Base-by-base conservation (phyloP, 345 rosid genomes). In the Gossypium thurberi region DNA sequence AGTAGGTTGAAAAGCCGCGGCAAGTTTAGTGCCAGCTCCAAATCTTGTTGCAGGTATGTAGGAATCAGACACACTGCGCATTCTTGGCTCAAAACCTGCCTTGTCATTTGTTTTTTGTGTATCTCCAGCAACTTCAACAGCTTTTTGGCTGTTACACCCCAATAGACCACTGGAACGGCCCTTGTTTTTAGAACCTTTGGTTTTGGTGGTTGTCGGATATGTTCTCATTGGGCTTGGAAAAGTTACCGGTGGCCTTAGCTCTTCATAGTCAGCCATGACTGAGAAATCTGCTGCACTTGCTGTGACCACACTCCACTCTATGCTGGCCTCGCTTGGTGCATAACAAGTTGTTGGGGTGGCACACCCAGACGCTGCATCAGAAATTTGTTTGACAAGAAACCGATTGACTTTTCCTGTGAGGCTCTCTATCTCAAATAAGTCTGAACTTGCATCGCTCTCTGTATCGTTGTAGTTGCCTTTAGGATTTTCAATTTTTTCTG, bases 291-390 rank as follows among this genome's bases (percentile, higher is more conserved):
- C 94, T 2, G 87, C 94, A 50, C 97, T 90, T 43, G 88, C 96
- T 0, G 98, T 93, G 71, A 87, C 91, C 2, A 91, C 94, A 47
- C 98, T 93, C 98, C 97, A 91, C 15, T 87, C 88, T 50, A 93
- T 85, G 79, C 97, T 91, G 44, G 86, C 96, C 78, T 93, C 97
- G 11, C 98, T 93, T 12, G 98, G 96, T 13, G 94, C 88, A 69
- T 90, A 91, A 75, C 87, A 72, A 48, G 84, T 79, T 59, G 85
- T 76, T 21, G 91, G 94, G 60, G 82, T 81, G 14, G 69, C 71
- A 71, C 81, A 86, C 6, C 78, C 88, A 1, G 95, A 89, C 2
- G 82, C 78, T 2, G 81, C 83, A 63, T 82, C 88, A 21, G 89
- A 85, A 71, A 74, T 82, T 84, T 87, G 90, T 69, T 88, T 84